Evolutionary conservation across 306 rosid species (phyloP).

Genomic region (Sindora glabra): DNA sequence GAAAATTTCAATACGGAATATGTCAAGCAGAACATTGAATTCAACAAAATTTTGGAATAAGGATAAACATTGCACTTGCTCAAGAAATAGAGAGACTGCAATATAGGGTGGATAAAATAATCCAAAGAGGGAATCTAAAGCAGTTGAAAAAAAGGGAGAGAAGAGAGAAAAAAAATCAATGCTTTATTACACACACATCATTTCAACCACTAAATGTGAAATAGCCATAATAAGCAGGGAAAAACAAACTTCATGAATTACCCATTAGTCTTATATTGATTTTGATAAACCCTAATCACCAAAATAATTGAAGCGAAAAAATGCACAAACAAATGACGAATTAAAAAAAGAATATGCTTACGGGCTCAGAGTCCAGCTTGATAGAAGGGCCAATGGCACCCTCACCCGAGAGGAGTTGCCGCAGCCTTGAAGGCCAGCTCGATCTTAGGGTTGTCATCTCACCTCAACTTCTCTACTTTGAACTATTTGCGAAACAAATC

Average conservation of each 20-base stretch:
- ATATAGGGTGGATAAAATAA: background rate
- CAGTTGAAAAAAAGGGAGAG: no score
- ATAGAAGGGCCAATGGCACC: conserved; percentile 78
- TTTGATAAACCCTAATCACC: conserved; percentile 8
- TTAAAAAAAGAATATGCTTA: conserved; percentile 23
- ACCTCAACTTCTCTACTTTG: conserved; percentile 60
- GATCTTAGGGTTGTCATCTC: conserved; percentile 84
- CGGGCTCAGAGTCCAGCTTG: conserved; percentile 84
- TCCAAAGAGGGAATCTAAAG: background rate
- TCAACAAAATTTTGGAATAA: no score
- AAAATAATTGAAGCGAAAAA: background rate
- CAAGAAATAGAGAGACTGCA: background rate
- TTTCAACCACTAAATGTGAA: background rate
- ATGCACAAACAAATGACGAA: background rate
- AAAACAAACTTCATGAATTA: conserved; percentile 10
- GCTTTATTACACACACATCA: background rate
- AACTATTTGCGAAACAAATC: conserved; percentile 32
- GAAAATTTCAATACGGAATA: background rate
- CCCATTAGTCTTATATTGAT: conserved; percentile 1
- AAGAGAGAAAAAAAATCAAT: background rate
- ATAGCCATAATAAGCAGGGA: background rate
- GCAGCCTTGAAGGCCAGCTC: conserved; percentile 93
- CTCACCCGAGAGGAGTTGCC: conserved; percentile 81
- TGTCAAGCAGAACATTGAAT: background rate
- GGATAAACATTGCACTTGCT: no score